Evolutionary conservation across 129 eudicot species (phyloP).

Genomic region (Flaveria ramosissima): DNA sequence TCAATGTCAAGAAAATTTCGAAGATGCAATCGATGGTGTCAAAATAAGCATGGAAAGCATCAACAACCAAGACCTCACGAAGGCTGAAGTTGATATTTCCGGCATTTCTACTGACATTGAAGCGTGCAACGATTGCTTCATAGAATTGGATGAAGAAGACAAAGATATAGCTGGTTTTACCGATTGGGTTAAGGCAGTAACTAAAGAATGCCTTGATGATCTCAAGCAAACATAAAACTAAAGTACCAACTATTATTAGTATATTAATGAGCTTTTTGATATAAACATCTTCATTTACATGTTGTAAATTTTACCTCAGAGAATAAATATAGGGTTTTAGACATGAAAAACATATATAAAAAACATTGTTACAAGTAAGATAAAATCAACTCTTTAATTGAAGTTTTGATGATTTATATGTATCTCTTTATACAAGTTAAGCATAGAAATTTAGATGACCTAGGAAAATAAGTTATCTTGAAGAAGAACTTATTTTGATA

Average conservation of each 20-base stretch:
- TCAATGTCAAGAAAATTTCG: conserved; percentile 36
- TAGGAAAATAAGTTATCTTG: no score
- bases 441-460: no score
- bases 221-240: conserved; percentile 15
- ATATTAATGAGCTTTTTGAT: neutral
- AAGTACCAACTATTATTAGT: neutral
- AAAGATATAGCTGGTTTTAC: conserved; percentile 30
- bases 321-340: neutral
- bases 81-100: conserved; percentile 36
- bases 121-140: conserved; percentile 33
- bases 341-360: neutral
- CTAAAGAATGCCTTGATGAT: conserved; percentile 31
- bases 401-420: no score
- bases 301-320: neutral
- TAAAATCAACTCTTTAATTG: no score
- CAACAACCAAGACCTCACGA: conserved; percentile 7
- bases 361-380: no score
- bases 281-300: neutral
- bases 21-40: conserved; percentile 29
- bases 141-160: conserved; percentile 35
- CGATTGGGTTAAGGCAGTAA: conserved; percentile 35
- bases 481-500: no score
- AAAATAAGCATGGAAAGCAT: conserved; percentile 28
- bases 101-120: conserved; percentile 29
- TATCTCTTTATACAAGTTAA: no score